Percentiles rank a stretch among this genome's conserved stretches.
Evolutionary conservation across 192 early-diverging fungal species (phyloP).

Genomic region (Coemansia sp.): DNA sequence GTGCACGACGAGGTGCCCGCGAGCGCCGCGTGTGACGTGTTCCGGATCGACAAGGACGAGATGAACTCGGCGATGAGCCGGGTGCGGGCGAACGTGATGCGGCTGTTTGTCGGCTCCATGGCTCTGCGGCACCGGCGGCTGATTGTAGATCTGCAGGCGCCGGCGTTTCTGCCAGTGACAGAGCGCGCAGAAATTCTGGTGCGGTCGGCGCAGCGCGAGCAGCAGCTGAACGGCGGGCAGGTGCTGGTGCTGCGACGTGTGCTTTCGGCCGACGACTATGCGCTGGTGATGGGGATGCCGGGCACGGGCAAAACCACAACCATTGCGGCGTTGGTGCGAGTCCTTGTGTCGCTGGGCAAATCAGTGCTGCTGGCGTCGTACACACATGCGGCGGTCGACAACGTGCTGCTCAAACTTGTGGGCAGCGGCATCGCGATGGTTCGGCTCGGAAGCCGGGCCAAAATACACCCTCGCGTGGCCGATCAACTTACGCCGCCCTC

Average conservation of each 20-base stretch:
- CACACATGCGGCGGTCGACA: constrained; percentile 92
- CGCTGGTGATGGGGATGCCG: constrained; percentile 92
- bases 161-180: constrained; percentile 57
- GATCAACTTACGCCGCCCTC: constrained; percentile 30
- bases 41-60: constrained; percentile 85
- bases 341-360: constrained; percentile 67
- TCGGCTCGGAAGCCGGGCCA: constrained; percentile 69
- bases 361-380: constrained; percentile 85
- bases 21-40: constrained; percentile 34
- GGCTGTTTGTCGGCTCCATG: constrained; percentile 61
- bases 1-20: constrained; percentile 32
- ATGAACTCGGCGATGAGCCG: constrained; percentile 65
- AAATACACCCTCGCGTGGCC: constrained; percentile 59
- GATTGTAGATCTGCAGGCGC: constrained; percentile 78
- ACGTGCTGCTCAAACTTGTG: constrained; percentile 84
- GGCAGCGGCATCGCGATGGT: constrained; percentile 63
- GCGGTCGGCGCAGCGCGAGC: constrained; percentile 15
- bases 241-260: constrained; percentile 66
- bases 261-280: constrained; percentile 79
- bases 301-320: constrained; percentile 96
- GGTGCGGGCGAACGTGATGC: constrained; percentile 74
- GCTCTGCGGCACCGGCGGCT: constrained; percentile 61
- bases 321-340: constrained; percentile 73
- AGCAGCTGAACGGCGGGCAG: constrained; percentile 73
- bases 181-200: constrained; percentile 20